These are phyloP conservation scores for Jackrogersella multiformis DNA, from an alignment of 495 filamentous ascomycete genomes.

Conservation along the genomic window DNA sequence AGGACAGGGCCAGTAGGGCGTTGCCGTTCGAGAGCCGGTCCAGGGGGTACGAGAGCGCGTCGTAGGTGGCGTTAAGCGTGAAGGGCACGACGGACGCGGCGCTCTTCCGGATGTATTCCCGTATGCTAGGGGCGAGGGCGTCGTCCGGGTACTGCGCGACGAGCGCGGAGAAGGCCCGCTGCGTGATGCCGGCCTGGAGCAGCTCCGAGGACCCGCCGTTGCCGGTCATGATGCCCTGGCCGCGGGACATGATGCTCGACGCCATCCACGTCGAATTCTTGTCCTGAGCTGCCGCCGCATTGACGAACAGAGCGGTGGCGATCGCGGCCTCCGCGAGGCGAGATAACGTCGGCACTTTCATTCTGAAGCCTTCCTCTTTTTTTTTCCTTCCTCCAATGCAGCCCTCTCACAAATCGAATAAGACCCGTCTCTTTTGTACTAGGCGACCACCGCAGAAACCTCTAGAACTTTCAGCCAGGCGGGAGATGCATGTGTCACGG, in stretches of 20 bases:
- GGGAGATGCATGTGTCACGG: slow-evolving; percentile 6
- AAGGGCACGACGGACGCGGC: slow-evolving; percentile 43
- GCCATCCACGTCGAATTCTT: slow-evolving; percentile 56
- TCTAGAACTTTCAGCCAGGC: not conserved
- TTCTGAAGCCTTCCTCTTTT: not conserved
- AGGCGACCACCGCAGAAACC: slow-evolving; percentile 1
- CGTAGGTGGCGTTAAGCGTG: slow-evolving; percentile 47
- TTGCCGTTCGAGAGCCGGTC: slow-evolving; percentile 53
- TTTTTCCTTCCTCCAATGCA: not conserved
- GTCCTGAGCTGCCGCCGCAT: slow-evolving; percentile 2
- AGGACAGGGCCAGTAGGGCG: slow-evolving; percentile 47
- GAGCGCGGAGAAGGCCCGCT: slow-evolving; percentile 49
- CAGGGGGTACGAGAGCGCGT: slow-evolving; percentile 49
- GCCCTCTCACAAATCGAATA: not conserved
- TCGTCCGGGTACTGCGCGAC: slow-evolving; percentile 41
- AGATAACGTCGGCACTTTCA: slow-evolving; percentile 20
- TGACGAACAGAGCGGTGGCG: slow-evolving; percentile 25
- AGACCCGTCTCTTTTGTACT: not conserved
- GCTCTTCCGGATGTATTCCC: slow-evolving; percentile 39
- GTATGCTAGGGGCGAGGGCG: slow-evolving; percentile 34
- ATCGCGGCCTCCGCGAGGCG: slow-evolving; percentile 4
- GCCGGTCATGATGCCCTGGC: slow-evolving; percentile 52
- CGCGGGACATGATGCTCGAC: slow-evolving; percentile 55
- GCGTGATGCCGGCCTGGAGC: slow-evolving; percentile 54
- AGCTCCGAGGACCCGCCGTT: slow-evolving; percentile 46